Evolutionary conservation across 768 basidiomycete genomes (phyloP).

Genomic region (Cantharellus cinnabarinus): DNA sequence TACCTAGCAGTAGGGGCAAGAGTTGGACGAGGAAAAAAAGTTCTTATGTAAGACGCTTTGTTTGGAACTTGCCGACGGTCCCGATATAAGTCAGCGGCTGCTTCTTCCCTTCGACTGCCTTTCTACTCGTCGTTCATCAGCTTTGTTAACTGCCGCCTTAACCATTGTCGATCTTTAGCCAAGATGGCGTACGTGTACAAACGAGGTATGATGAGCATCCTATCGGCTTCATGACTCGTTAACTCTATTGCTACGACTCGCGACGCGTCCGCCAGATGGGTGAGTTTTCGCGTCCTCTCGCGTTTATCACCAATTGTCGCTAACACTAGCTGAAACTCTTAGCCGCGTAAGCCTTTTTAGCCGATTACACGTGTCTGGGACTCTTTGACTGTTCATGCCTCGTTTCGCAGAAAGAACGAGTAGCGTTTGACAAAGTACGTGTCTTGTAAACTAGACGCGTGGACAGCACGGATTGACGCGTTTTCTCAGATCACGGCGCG

Average conservation of each 20-base stretch:
- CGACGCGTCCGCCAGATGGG: conserved; percentile 23
- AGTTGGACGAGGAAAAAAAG: too few species aligned
- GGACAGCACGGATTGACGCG: background rate
- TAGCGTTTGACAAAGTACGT: conserved; percentile 79
- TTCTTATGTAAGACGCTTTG: too few species aligned
- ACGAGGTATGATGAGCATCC: conserved; percentile 5
- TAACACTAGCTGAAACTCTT: background rate
- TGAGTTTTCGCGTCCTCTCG: conserved; percentile 18
- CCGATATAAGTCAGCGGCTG: too few species aligned
- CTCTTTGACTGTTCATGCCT: conserved; percentile 9
- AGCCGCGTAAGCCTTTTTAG: conserved; percentile 9
- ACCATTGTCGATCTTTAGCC: too few species aligned
- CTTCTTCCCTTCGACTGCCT: too few species aligned
- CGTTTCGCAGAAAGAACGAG: conserved; percentile 65
- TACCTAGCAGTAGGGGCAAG: too few species aligned
- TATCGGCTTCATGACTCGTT: background rate
- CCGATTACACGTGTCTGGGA: background rate
- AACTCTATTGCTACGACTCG: background rate
- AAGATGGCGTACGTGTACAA: conserved; percentile 12
- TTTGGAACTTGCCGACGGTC: too few species aligned
- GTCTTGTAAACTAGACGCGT: background rate
- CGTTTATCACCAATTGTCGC: conserved; percentile 7
- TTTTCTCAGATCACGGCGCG: conserved; percentile 55
- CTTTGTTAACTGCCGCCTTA: too few species aligned
- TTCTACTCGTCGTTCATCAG: too few species aligned